Conservation (phyloP, 208 protist species). For the Herpetomonas muscarum region DNA sequence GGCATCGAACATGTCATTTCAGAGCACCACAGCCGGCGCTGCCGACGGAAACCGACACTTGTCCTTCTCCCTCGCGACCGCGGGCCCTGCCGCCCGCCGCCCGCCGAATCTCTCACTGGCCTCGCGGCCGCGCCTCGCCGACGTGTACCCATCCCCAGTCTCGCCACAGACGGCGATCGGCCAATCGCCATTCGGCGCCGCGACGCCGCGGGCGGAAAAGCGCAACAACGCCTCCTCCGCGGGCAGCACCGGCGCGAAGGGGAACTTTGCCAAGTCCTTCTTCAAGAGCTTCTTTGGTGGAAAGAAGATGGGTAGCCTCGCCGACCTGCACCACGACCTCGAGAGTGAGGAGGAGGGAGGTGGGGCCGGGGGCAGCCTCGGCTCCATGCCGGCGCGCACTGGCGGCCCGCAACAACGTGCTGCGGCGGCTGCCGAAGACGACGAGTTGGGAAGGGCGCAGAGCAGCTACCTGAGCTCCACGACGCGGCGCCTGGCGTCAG, state of each 20-base stretch:
- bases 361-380: conserved; percentile 1
- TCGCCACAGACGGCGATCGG: background rate
- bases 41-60: background rate
- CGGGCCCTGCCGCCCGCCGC: no score
- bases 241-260: background rate
- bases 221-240: background rate
- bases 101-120: background rate
- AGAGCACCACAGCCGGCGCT: background rate
- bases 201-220: background rate
- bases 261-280: conserved; percentile 49
- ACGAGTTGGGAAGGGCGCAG: no score
- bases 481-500: background rate
- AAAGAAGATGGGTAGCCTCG: conserved; percentile 4
- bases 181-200: background rate
- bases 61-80: background rate
- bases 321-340: conserved; percentile 4
- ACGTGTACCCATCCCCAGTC: background rate
- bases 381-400: no score
- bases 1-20: background rate
- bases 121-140: no score
- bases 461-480: conserved; percentile 3
- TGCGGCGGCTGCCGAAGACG: no score
- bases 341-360: background rate
- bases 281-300: conserved; percentile 51
- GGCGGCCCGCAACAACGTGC: no score